Conservation (phyloP, 768 basidiomycete species). For the Phallus indusiatus region DNA sequence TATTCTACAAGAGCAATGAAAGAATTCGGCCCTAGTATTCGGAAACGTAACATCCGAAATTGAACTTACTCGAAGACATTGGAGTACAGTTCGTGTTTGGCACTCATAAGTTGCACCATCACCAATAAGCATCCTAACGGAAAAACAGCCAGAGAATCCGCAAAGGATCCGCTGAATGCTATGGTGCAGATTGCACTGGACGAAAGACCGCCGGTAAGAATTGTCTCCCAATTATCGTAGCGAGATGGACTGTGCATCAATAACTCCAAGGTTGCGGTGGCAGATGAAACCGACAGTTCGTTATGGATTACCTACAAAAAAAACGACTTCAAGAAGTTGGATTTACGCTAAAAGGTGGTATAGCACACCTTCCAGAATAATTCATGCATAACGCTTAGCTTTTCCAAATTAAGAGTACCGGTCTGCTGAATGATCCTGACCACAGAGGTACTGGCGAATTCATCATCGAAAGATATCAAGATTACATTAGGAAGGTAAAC, state of each 20-base stretch:
- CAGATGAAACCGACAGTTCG: conserved; percentile 62
- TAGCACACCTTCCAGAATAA: conserved; percentile 59
- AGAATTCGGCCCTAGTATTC: neutral
- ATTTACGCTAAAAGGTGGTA: neutral
- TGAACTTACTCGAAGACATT: conserved; percentile 64
- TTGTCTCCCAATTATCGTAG: conserved; percentile 50
- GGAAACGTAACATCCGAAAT: neutral
- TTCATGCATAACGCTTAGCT: conserved; percentile 58
- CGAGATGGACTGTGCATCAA: conserved; percentile 61
- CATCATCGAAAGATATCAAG: conserved; percentile 77
- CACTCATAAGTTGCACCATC: conserved; percentile 58
- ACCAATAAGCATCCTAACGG: conserved; percentile 73
- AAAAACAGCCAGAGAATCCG: conserved; percentile 63
- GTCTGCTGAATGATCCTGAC: conserved; percentile 71
- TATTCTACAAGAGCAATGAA: conserved; percentile 35
- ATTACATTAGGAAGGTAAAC: conserved; percentile 43
- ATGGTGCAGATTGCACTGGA: conserved; percentile 66
- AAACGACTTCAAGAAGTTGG: neutral
- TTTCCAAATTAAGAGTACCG: conserved; percentile 65
- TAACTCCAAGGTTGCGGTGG: conserved; percentile 55
- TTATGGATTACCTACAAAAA: conserved; percentile 77
- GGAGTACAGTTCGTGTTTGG: conserved; percentile 67
- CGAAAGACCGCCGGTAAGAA: conserved; percentile 70
- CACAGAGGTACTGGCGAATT: conserved; percentile 67
- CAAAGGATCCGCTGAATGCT: conserved; percentile 65